A percentile compares a stretch with the other conserved stretches of the same genome.
Conservation (phyloP, 192 early-diverging fungal species). For the Umbelopsis vinacea region DNA sequence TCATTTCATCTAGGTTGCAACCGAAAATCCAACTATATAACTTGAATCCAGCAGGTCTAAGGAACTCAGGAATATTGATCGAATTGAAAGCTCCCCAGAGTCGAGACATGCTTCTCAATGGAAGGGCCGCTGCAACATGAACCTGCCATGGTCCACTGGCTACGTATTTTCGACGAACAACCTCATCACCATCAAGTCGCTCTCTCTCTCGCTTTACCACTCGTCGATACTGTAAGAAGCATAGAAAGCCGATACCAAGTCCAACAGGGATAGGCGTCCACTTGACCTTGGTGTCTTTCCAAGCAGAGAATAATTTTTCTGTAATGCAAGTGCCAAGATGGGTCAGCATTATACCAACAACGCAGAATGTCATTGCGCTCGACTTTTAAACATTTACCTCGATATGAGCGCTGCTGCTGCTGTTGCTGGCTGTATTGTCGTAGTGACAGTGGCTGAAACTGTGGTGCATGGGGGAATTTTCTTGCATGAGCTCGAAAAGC, state of each 20-base stretch:
- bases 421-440: conserved; percentile 12
- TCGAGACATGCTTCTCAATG: conserved; percentile 88
- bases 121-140: conserved; percentile 83
- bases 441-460: background rate
- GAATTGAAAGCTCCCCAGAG: conserved; percentile 91
- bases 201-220: conserved; percentile 46
- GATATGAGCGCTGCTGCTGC: conserved; percentile 3
- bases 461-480: background rate
- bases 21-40: conserved; percentile 86
- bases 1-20: conserved; percentile 95
- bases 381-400: background rate
- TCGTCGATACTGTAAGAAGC: conserved; percentile 61
- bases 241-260: conserved; percentile 65
- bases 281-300: conserved; percentile 54
- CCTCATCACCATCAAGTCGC: conserved; percentile 37
- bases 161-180: conserved; percentile 47
- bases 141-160: conserved; percentile 91
- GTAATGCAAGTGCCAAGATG: background rate
- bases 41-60: conserved; percentile 77
- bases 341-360: background rate
- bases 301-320: conserved; percentile 36
- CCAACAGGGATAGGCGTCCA: conserved; percentile 81
- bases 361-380: background rate
- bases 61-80: conserved; percentile 75
- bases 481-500: background rate